A percentile compares a stretch with the other conserved stretches of the same genome.
These are phyloP conservation scores for Actinomortierella ambigua DNA, from an alignment of 371 early-diverging fungal species.

Conservation along the genomic window DNA sequence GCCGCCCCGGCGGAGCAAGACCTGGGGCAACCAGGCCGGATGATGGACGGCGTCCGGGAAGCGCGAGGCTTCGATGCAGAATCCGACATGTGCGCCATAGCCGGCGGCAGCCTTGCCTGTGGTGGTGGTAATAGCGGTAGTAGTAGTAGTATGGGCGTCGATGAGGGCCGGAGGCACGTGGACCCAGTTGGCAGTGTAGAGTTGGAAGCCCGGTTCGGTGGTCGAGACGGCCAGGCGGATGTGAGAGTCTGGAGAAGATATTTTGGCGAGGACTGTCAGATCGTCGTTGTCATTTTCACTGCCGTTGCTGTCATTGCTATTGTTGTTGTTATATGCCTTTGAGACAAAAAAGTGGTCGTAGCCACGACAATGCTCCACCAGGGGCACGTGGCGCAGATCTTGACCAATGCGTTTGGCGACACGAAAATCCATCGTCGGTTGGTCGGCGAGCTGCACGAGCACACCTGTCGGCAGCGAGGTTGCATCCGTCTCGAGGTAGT, in stretches of 20 bases:
- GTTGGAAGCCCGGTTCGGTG: slow-evolving; percentile 75
- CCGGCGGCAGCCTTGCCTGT: slow-evolving; percentile 35
- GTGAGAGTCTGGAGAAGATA: slow-evolving; percentile 63
- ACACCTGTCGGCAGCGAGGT: slow-evolving; percentile 72
- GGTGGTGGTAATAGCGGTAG: slow-evolving; percentile 4
- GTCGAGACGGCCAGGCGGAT: slow-evolving; percentile 63
- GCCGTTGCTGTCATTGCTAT: too few relatives aligned
- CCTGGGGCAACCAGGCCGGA: slow-evolving; percentile 53
- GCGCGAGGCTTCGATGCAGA: slow-evolving; percentile 73
- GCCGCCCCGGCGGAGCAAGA: slow-evolving; percentile 54
- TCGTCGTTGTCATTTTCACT: too few relatives aligned
- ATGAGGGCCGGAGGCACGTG: slow-evolving; percentile 48
- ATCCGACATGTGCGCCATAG: slow-evolving; percentile 53
- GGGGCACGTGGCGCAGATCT: slow-evolving; percentile 48
- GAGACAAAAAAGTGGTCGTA: slow-evolving; percentile 72
- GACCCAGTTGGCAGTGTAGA: slow-evolving; percentile 76
- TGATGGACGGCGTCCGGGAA: slow-evolving; percentile 76
- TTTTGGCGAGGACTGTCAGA: slow-evolving; percentile 49
- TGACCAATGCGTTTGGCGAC: slow-evolving; percentile 54
- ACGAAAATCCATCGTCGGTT: slow-evolving; percentile 60
- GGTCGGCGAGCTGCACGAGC: slow-evolving; percentile 48
- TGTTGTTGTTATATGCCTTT: slow-evolving; percentile 48
- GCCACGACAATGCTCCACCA: slow-evolving; percentile 47
- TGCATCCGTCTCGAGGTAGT: slow-evolving; percentile 56
- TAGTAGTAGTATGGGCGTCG: slow-evolving; percentile 22